Evolutionary conservation across 441 rosid species (phyloP), one percentile per base, ranked within the genome.

Genomic region (Metrosideros polymorpha): DNA sequence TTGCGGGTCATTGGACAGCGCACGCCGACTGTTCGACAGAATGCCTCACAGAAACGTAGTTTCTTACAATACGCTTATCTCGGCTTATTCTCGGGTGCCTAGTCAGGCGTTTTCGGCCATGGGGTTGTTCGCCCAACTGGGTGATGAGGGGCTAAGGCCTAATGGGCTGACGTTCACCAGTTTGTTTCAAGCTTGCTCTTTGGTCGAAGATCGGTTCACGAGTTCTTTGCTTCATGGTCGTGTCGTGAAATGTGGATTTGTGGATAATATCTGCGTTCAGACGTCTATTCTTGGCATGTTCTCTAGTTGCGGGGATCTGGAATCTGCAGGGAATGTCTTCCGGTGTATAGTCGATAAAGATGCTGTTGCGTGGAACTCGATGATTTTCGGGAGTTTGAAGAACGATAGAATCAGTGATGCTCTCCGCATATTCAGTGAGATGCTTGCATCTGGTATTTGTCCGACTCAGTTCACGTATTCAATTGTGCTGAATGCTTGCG

Each of bases 271-370:
- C 49, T 90, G 91, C 88, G 92, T 97, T 63, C 95, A 95, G 89
- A 96, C 98, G 18, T 93, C 98, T 7, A 87, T 95, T 88, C 92
- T 97, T 19, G 94, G 98, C 30, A 93, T 95, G 97, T 94, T 95
- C 86, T 93, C 93, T 6, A 90, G 89, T 86, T 93, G 94, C 12
- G 93, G 95, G 88, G 97, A 96, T 88, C 83, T 95, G 87, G 93
- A 87, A 59, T 97, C 97, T 2, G 94, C 97, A 1, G 53, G 83
- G 83, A 90, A 85, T 54, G 91, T 93, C 84, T 96, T 96, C 85
- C 89, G 85, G 27, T 86, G 84, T 88, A 90, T 92, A 27, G 89
- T 85, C 14, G 90, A 87, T 56, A 95, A 94, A 89, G 99, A 97
- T 90, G 93, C 63, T 9, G 94, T 95, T 82, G 86, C 93, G 86